Base-by-base conservation (phyloP, 495 filamentous ascomycete species). In the Hypoxylon subgilvum region DNA sequence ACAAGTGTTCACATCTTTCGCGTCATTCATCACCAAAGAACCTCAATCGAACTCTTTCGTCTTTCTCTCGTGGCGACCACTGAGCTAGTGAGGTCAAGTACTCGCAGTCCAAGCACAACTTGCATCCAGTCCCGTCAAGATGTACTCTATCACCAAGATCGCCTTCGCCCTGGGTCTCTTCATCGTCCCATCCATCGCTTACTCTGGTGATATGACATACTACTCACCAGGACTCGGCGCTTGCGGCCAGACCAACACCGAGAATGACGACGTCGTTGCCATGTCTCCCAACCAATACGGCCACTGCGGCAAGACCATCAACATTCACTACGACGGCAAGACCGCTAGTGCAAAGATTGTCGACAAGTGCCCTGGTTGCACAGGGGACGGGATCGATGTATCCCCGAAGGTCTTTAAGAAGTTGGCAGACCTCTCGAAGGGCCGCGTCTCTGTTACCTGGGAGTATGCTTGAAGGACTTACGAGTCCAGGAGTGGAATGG, bases 341-440 rank as follows among this genome's bases (percentile, higher is more conserved):
- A 79, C 80, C 9, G 61, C 61, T 41, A 76, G 56, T 4, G 88
- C 82, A 27, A 80, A 54, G 14, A 81, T 91, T 23, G 83, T 83
- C 16, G 89, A 93, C 79, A 88, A 88, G 72, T 93, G 89, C 77
- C 81, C 82, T 69, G 87, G 87, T 59, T 92, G 89, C 63, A 52
- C 38, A 8, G 52, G 14, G 3, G 58, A 59, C 45, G 52, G 68
- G 44, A 75, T 84, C 27, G 80, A 83, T 54, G 76, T 77, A 18
- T 77, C 79, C 21, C 68, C 77, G 31, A 56, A 64, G 34, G 72
- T 76, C 22, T 84, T 83, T 62, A 1, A 55, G 7, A 56, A 74
- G 17, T 64, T 84, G 12, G 70, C 63, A 8, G 25, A 54, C 22
- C 62, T 69, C 5, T 54, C 32, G 17, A 57, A 25, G 23, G 77